Percentiles rank a stretch among this genome's conserved stretches.
Conservation (phyloP, 2,329 filamentous ascomycete genomes). For the Penicillium hordei region DNA sequence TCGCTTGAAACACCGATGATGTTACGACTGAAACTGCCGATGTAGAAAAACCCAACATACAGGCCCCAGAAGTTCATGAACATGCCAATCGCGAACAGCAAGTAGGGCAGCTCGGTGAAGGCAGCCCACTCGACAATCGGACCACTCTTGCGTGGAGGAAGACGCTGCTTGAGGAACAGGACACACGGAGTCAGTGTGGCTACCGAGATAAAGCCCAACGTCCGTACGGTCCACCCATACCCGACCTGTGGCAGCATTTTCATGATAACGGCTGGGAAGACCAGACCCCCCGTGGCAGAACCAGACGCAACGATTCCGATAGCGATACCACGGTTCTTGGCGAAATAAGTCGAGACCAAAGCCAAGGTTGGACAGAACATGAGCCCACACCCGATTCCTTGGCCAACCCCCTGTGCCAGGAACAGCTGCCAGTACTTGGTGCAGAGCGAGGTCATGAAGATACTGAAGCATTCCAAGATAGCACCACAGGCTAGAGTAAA, state of each 20-base stretch:
- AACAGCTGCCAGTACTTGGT: constrained; percentile 53
- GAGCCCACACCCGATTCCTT: constrained; percentile 57
- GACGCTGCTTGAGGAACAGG: constrained; percentile 50
- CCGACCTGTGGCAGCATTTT: constrained; percentile 60
- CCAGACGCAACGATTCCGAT: constrained; percentile 61
- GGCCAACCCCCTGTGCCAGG: constrained; percentile 56
- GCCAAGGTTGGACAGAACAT: constrained; percentile 56
- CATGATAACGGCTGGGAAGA: constrained; percentile 61
- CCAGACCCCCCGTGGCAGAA: constrained; percentile 60
- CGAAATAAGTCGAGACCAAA: constrained; percentile 62
- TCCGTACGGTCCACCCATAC: constrained; percentile 65
- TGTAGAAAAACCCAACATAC: constrained; percentile 56
- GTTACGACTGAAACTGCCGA: constrained; percentile 43
- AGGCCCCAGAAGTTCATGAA: constrained; percentile 53
- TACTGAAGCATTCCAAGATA: constrained; percentile 46
- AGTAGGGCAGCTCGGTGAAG: constrained; percentile 53
- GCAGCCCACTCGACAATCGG: constrained; percentile 53
- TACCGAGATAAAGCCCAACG: constrained; percentile 61
- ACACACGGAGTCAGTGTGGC: constrained; percentile 44
- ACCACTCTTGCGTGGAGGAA: constrained; percentile 52
- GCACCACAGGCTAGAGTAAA: constrained; percentile 46
- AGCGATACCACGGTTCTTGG: constrained; percentile 58
- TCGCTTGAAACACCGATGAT: constrained; percentile 43
- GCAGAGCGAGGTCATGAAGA: constrained; percentile 53
- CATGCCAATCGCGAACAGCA: constrained; percentile 43